Evolutionary conservation across 441 rosid genomes (phyloP).

Genomic region (Euphorbia neoarborescens): DNA sequence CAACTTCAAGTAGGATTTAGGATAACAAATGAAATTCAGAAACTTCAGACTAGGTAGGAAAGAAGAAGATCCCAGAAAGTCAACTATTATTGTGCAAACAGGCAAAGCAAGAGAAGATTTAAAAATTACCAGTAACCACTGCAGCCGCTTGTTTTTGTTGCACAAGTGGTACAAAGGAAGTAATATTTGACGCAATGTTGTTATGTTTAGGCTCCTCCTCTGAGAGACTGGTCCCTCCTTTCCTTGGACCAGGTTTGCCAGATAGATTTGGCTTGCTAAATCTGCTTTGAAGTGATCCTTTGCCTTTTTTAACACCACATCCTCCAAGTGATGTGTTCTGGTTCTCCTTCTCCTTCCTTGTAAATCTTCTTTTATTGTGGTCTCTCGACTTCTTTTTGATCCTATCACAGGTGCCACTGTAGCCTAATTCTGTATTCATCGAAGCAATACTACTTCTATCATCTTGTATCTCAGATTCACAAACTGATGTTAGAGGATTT

Average conservation of each 20-base stretch:
- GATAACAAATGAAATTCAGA: neutral
- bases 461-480: conserved; percentile 32
- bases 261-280: conserved; percentile 54
- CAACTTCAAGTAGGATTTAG: neutral
- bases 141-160: conserved; percentile 68
- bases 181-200: conserved; percentile 69
- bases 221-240: conserved; percentile 33
- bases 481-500: conserved; percentile 36
- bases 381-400: conserved; percentile 34
- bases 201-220: conserved; percentile 44
- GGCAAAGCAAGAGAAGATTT: neutral
- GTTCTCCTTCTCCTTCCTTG: conserved; percentile 43
- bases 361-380: conserved; percentile 39
- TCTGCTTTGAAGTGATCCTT: conserved; percentile 41
- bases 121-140: conserved; percentile 47
- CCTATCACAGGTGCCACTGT: conserved; percentile 37
- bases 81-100: neutral
- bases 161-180: conserved; percentile 78
- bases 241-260: conserved; percentile 38
- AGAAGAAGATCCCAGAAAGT: neutral
- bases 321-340: conserved; percentile 23
- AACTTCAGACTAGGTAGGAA: neutral
- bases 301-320: conserved; percentile 29
- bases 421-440: conserved; percentile 47
- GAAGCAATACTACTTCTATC: conserved; percentile 56